phyloP scores from a whole-genome alignment of 164 flowering plant species.

The Chimonanthus salicifolius region DNA sequence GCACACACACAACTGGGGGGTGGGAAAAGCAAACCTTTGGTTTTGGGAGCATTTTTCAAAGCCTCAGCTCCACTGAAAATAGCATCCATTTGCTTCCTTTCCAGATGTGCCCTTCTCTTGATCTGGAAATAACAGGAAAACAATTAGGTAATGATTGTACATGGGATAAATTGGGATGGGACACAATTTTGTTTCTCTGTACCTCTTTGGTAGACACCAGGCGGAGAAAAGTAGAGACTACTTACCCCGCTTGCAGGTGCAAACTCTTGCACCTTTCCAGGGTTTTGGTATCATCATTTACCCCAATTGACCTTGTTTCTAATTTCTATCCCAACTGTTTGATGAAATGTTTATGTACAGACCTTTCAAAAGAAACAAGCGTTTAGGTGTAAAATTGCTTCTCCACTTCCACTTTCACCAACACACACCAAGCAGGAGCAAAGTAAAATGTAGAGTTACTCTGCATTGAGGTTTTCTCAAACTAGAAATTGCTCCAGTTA shows the following conservation, averaged over 20 bases:
- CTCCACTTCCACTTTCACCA: too few relatives aligned
- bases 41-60: conserved; percentile 18
- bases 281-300: background rate
- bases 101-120: conserved; percentile 12
- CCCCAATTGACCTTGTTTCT: background rate
- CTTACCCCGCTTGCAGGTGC: background rate
- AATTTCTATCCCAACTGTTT: too few relatives aligned
- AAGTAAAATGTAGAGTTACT: too few relatives aligned
- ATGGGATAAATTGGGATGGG: background rate
- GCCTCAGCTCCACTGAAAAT: conserved; percentile 15
- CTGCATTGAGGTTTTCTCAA: too few relatives aligned
- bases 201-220: background rate
- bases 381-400: background rate
- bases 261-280: background rate
- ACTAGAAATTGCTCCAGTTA: too few relatives aligned
- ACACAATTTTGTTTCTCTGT: background rate
- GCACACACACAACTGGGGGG: background rate
- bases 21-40: conserved; percentile 9
- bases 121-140: conserved; percentile 7
- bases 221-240: background rate
- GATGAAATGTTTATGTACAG: too few relatives aligned
- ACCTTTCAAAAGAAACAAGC: background rate
- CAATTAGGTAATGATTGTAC: background rate
- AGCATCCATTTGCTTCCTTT: conserved; percentile 15
- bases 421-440: too few relatives aligned